Base-by-base conservation (phyloP, 2,329 filamentous ascomycete species). In the Phialemonium atrogriseum region DNA sequence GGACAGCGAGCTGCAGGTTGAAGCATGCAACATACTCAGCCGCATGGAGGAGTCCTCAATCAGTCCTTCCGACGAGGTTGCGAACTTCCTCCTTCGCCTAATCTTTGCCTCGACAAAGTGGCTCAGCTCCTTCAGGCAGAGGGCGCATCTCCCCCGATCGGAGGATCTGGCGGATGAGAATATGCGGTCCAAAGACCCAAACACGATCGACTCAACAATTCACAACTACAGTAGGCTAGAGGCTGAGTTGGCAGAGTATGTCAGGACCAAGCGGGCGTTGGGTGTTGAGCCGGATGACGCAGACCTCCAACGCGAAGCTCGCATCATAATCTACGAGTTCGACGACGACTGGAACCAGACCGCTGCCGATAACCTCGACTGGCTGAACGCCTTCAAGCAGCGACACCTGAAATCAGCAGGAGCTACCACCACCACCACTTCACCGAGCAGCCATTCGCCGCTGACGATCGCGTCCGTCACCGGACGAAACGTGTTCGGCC, bases 271-370 rank as follows among this genome's bases (percentile, higher is more conserved):
- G 40, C 52, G 61, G 11, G 48, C 56, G 0, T 44, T 59, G 10
- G 69, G 71, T 1, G 45, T 60, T 2, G 62, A 69, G 28, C 67
- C 70, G 1, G 61, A 62, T 0, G 70, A 79, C 37, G 61, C 61
- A 3, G 67, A 71, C 27, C 49, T 80, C 23, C 73, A 77, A 43
- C 57, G 56, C 17, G 60, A 76, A 42, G 73, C 73, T 14, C 66
- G 75, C 39, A 60, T 75, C 31, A 73, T 78, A 42, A 73, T 79
- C 14, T 78, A 75, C 50, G 72, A 75, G 27, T 68, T 63, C 36
- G 71, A 77, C 32, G 73, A 79, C 42, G 66, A 65, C 8, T 78
- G 74, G 73, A 78, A 78, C 40, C 74, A 77, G 44, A 80, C 74
- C 2, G 68, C 66, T 1, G 70, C 73, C 4, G 74, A 80, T 40